Evolutionary conservation across 176 grass and related monocot species (phyloP).

Genomic region (Metroxylon sagu): DNA sequence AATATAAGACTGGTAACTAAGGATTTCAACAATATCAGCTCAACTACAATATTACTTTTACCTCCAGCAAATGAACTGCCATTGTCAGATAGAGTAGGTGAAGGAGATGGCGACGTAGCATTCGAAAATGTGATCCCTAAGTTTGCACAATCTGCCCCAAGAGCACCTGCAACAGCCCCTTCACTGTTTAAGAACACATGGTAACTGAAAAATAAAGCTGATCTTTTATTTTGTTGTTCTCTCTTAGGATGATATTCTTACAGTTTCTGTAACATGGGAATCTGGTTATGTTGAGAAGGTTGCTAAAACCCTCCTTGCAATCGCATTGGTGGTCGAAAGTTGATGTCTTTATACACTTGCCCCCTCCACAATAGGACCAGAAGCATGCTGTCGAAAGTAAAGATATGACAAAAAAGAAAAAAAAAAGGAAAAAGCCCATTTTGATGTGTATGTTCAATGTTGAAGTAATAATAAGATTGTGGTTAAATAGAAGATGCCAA

Average conservation of each 20-base stretch:
- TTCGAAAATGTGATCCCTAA: neutral
- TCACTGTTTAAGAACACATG: too few species aligned
- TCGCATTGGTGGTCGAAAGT: slow-evolving; percentile 47
- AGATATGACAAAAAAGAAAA: neutral
- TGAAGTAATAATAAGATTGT: neutral
- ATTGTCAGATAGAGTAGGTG: neutral
- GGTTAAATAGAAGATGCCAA: neutral
- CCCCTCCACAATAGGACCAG: slow-evolving; percentile 56
- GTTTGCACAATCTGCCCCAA: neutral
- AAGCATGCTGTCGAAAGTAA: slow-evolving; percentile 37
- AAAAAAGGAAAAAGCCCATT: neutral
- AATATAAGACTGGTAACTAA: too few species aligned
- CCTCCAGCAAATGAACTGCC: too few species aligned
- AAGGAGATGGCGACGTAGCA: neutral
- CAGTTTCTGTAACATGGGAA: slow-evolving; percentile 71
- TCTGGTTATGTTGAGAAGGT: slow-evolving; percentile 59
- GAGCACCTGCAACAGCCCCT: too few species aligned
- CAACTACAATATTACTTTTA: too few species aligned
- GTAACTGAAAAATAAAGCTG: too few species aligned
- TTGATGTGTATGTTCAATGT: neutral
- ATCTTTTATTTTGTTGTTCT: too few species aligned
- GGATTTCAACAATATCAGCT: too few species aligned
- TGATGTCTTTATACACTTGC: slow-evolving; percentile 49
- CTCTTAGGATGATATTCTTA: slow-evolving; percentile 26
- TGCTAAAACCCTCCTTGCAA: slow-evolving; percentile 54